phyloP scores from a whole-genome alignment of 495 filamentous ascomycete genomes.

The Chlorociboria aeruginascens region DNA sequence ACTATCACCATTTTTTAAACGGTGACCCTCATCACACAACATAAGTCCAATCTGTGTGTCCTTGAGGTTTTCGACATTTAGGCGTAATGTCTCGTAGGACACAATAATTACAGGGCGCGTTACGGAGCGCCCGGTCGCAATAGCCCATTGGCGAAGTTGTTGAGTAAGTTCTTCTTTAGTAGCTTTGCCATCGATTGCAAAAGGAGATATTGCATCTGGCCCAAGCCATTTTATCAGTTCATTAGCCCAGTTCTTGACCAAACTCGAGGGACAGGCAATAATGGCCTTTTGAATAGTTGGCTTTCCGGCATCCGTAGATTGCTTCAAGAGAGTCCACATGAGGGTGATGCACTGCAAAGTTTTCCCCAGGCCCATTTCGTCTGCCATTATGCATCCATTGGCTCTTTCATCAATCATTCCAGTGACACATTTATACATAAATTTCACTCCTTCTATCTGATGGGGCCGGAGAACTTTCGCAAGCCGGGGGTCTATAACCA shows the following conservation, averaged over 20 bases:
- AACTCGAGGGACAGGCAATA: conserved; percentile 94
- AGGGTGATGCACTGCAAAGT: conserved; percentile 59
- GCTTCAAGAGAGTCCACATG: conserved; percentile 95
- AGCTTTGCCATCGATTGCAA: conserved; percentile 94
- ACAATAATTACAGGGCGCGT: conserved; percentile 97
- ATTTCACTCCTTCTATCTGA: conserved; percentile 98
- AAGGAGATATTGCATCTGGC: conserved; percentile 79
- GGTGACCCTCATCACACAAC: conserved; percentile 96
- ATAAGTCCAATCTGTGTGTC: conserved; percentile 83
- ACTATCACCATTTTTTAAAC: conserved; percentile 95
- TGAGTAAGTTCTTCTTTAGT: conserved; percentile 82
- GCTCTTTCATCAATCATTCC: conserved; percentile 89
- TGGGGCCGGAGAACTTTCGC: conserved; percentile 90
- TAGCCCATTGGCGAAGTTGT: conserved; percentile 90
- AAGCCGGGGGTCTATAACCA: conserved; percentile 89
- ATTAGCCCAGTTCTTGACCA: conserved; percentile 97
- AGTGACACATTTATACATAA: conserved; percentile 87
- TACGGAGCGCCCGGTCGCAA: conserved; percentile 78
- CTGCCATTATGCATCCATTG: conserved; percentile 98
- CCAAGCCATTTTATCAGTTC: conserved; percentile 94
- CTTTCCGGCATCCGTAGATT: conserved; percentile 89
- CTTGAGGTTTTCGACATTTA: conserved; percentile 81
- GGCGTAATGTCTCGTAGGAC: conserved; percentile 89
- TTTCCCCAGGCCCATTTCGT: conserved; percentile 98
- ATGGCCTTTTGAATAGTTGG: conserved; percentile 93